Evolutionary conservation across 345 rosid genomes (phyloP).

Genomic region (Aquilaria sinensis): DNA sequence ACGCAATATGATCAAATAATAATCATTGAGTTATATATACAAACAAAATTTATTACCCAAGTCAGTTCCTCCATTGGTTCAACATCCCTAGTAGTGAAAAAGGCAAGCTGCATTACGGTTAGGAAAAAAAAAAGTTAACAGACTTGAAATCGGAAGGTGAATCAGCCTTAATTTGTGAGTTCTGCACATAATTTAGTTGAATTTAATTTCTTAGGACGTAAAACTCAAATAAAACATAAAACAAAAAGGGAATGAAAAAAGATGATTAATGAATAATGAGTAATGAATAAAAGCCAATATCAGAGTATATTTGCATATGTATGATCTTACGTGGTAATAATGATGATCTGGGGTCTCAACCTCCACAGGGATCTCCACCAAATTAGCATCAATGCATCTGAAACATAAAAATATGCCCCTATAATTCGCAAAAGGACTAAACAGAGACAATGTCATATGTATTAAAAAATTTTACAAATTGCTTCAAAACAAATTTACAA

Average conservation of each 20-base stretch:
- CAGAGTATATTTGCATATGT: not conserved
- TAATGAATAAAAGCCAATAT: not conserved
- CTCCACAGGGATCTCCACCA: constrained; percentile 57
- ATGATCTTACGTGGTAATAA: constrained; percentile 48
- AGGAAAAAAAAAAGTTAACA: not conserved
- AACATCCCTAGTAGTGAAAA: constrained; percentile 34
- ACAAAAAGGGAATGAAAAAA: not conserved
- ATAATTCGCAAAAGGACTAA: too few relatives aligned
- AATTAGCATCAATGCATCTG: constrained; percentile 48
- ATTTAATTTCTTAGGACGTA: not conserved
- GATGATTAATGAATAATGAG: not conserved
- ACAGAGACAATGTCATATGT: too few relatives aligned
- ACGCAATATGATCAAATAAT: not conserved
- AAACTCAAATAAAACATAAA: not conserved
- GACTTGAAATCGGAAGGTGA: too few relatives aligned
- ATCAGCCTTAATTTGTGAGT: not conserved
- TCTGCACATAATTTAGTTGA: not conserved
- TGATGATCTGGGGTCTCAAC: constrained; percentile 62
- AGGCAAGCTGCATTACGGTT: constrained; percentile 24
- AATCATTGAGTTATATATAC: not conserved
- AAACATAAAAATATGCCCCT: not conserved
- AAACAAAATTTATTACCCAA: constrained; percentile 22
- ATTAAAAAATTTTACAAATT: too few relatives aligned
- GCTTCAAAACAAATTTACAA: too few relatives aligned
- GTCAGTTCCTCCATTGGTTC: constrained; percentile 27